Conservation (phyloP, 257 asterid species). For the Oldenlandia corymbosa region DNA sequence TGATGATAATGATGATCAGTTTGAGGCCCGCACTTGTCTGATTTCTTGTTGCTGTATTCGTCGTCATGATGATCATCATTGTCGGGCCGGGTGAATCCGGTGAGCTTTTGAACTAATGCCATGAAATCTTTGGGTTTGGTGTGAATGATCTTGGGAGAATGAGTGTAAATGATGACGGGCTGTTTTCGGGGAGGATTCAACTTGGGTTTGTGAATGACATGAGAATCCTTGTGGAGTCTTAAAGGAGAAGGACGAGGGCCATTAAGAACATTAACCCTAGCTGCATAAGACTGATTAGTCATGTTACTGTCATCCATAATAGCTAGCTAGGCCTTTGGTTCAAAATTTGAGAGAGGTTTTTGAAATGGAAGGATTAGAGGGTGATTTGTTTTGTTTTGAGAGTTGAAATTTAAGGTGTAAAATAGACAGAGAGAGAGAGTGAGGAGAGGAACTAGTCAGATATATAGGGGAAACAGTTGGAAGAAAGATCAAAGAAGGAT, state of each 20-base stretch:
- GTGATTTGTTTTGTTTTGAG: neutral
- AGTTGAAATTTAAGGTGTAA: no score
- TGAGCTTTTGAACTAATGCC: constrained; percentile 38
- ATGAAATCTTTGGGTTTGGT: constrained; percentile 32
- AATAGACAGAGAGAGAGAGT: neutral
- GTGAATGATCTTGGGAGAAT: constrained; percentile 37
- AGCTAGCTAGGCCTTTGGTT: no score
- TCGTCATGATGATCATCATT: no score
- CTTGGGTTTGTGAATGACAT: constrained; percentile 21
- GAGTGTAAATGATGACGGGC: constrained; percentile 37
- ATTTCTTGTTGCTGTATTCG: no score
- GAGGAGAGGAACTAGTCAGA: neutral
- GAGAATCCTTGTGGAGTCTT: constrained; percentile 24
- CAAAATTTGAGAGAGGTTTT: no score
- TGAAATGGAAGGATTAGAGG: no score
- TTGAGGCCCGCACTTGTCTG: no score
- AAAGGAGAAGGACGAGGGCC: constrained; percentile 33
- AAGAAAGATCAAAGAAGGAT: neutral
- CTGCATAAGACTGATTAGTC: no score
- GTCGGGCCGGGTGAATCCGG: constrained; percentile 21
- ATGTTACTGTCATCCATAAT: no score
- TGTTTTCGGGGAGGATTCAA: constrained; percentile 10
- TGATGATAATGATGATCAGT: no score
- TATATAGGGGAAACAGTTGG: constrained; percentile 8
- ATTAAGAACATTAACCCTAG: constrained; percentile 14